Percentiles rank a stretch among this genome's conserved stretches.
phyloP scores from a whole-genome alignment of 176 grass and related monocot species.

The Oryza australiensis region DNA sequence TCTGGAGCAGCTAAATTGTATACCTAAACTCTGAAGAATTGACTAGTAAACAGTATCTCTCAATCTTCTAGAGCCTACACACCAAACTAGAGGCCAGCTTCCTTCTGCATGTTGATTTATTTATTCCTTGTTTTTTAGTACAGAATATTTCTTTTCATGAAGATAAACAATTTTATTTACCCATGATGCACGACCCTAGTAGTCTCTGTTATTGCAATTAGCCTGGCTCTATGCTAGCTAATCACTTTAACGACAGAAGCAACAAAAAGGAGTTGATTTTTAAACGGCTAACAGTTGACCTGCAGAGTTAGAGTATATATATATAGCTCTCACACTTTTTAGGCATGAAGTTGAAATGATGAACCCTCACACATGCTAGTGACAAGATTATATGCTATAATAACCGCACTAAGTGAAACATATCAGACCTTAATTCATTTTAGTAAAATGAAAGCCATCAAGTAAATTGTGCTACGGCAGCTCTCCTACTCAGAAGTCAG shows the following conservation, averaged over 20 bases:
- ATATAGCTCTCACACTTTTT: not conserved
- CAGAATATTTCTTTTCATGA: no score
- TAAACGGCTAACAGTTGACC: not conserved
- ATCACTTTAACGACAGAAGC: not conserved
- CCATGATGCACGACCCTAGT: not conserved
- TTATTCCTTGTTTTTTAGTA: no score
- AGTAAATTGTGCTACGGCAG: not conserved
- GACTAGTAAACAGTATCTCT: not conserved
- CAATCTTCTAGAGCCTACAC: not conserved
- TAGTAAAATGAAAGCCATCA: not conserved
- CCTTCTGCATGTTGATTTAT: no score
- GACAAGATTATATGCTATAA: not conserved
- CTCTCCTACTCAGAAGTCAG: not conserved
- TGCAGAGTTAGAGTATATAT: not conserved
- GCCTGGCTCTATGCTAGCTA: not conserved
- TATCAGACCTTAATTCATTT: conserved; percentile 7
- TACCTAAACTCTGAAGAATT: not conserved
- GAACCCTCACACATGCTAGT: not conserved
- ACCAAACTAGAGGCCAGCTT: no score
- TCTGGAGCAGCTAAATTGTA: not conserved
- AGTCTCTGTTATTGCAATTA: not conserved
- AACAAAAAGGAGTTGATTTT: not conserved
- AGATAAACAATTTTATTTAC: not conserved
- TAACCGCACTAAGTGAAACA: not conserved
- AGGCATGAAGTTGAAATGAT: not conserved